Evolutionary conservation across 1,284 basidiomycete species (phyloP).

Genomic region (Leccinum angustisporum): DNA sequence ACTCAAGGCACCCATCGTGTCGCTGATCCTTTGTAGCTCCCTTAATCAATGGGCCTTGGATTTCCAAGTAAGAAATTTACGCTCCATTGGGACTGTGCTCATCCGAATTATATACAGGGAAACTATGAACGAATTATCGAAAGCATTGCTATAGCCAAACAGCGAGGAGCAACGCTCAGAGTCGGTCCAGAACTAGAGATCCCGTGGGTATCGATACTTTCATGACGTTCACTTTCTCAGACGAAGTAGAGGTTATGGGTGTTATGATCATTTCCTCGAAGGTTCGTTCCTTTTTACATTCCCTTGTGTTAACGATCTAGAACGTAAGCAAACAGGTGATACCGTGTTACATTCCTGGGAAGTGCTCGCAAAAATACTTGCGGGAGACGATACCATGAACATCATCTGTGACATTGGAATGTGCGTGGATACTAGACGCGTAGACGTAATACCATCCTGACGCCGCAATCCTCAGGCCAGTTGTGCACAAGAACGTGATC

Average conservation of each 20-base stretch:
- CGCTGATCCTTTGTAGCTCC: conserved; percentile 54
- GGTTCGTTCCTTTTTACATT: conserved; percentile 43
- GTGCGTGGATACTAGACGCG: conserved; percentile 45
- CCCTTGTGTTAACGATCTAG: not conserved
- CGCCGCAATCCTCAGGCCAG: conserved; percentile 61
- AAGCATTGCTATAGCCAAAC: conserved; percentile 88
- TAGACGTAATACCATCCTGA: conserved; percentile 1
- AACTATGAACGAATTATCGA: conserved; percentile 89
- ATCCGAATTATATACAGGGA: conserved; percentile 52
- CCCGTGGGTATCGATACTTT: conserved; percentile 55
- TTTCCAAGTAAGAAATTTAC: conserved; percentile 62
- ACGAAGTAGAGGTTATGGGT: conserved; percentile 82
- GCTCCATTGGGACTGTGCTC: not conserved
- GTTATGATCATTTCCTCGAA: conserved; percentile 91
- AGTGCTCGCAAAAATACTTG: conserved; percentile 82
- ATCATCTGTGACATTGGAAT: conserved; percentile 95
- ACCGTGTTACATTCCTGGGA: conserved; percentile 97
- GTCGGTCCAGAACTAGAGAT: conserved; percentile 99
- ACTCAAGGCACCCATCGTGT: not conserved
- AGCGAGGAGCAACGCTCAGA: conserved; percentile 84
- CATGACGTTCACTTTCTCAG: not conserved
- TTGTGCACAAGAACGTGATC: conserved; percentile 94
- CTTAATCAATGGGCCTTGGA: conserved; percentile 97
- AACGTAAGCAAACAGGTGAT: conserved; percentile 62
- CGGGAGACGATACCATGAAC: conserved; percentile 71